phyloP scores from a whole-genome alignment of 148 eudicot genomes.

The Vaccinium vitisidaea region DNA sequence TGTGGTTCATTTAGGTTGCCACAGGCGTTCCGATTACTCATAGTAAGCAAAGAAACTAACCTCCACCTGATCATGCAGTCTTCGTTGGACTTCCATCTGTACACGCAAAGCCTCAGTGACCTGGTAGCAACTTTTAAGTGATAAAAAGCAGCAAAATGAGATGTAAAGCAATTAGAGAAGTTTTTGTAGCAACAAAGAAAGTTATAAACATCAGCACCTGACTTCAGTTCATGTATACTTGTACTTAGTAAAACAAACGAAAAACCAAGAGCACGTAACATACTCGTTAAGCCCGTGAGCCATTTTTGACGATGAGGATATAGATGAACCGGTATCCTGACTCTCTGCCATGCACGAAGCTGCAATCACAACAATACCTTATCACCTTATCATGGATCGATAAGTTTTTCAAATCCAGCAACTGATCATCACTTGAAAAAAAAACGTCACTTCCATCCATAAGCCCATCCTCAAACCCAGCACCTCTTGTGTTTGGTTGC shows the following conservation, averaged over 20 bases:
- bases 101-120: slow-evolving; percentile 79
- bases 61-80: slow-evolving; percentile 79
- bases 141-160: slow-evolving; percentile 11
- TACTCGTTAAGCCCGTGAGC: slow-evolving; percentile 74
- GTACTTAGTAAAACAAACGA: background rate
- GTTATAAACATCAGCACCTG: background rate
- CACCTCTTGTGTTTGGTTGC: background rate
- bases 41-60: slow-evolving; percentile 31
- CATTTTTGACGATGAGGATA: slow-evolving; percentile 53
- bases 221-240: background rate
- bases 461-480: background rate
- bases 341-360: slow-evolving; percentile 56
- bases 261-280: slow-evolving; percentile 13
- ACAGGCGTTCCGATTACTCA: background rate
- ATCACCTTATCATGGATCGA: background rate
- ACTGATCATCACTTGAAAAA: background rate
- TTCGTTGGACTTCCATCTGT: slow-evolving; percentile 82
- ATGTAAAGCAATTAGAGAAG: background rate
- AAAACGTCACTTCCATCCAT: background rate
- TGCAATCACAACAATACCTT: slow-evolving; percentile 23
- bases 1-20: background rate
- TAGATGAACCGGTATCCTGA: slow-evolving; percentile 61
- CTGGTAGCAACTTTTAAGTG: slow-evolving; percentile 55
- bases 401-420: background rate
- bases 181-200: background rate